Conservation (phyloP, 2,329 filamentous ascomycete genomes). For the Claviceps sp. region DNA sequence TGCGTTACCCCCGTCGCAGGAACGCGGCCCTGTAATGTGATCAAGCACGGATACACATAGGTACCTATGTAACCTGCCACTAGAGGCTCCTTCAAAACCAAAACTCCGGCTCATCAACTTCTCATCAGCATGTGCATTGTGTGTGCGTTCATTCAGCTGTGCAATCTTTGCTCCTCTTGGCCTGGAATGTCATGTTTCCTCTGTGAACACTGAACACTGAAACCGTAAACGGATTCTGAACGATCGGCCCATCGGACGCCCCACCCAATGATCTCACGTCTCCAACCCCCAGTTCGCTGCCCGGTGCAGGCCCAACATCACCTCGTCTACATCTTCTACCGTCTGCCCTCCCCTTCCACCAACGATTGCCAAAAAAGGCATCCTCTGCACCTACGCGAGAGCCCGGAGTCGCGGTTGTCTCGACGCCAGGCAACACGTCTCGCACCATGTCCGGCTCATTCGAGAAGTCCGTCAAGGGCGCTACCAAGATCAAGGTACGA, state of each 20-base stretch:
- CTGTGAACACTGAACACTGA: too few species aligned
- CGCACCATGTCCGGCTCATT: slow-evolving; percentile 68
- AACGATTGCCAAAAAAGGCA: background rate
- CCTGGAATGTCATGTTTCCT: background rate
- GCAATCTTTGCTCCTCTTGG: background rate
- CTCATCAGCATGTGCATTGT: too few species aligned
- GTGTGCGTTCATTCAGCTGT: too few species aligned
- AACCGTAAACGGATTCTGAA: background rate
- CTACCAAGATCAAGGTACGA: slow-evolving; percentile 85
- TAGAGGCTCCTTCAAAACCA: too few species aligned
- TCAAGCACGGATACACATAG: too few species aligned
- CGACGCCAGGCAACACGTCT: slow-evolving; percentile 5
- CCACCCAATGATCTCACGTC: background rate
- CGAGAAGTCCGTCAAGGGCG: slow-evolving; percentile 98
- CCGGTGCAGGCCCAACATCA: slow-evolving; percentile 1
- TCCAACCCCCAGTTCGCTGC: background rate
- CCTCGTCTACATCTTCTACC: background rate
- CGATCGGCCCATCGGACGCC: background rate
- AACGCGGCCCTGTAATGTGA: too few species aligned
- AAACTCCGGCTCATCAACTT: too few species aligned
- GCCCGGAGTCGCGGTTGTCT: background rate
- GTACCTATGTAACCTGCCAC: too few species aligned
- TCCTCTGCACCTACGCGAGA: background rate
- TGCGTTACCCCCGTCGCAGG: too few species aligned
- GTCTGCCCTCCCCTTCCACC: slow-evolving; percentile 1